phyloP scores from a whole-genome alignment of 352 stramenopile genomes.

The Poterioochromonas sp. region DNA sequence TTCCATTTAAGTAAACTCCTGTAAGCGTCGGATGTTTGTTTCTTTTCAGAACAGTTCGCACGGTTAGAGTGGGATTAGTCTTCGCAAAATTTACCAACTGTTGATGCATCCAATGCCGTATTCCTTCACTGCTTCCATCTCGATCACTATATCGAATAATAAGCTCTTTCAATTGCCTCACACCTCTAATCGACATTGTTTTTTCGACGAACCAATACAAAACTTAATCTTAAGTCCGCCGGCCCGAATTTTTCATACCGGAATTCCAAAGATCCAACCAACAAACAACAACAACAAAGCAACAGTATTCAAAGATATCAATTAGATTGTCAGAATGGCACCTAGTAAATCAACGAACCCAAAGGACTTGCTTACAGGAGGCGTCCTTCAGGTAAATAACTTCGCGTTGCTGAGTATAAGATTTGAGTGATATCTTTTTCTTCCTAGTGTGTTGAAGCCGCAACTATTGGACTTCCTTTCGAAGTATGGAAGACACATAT shows the following conservation, averaged over 20 bases:
- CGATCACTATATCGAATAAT: slow-evolving; percentile 29
- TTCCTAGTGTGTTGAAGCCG: slow-evolving; percentile 65
- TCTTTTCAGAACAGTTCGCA: slow-evolving; percentile 4
- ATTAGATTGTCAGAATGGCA: slow-evolving; percentile 18
- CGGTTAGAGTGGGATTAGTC: not conserved
- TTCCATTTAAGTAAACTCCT: slow-evolving; percentile 30
- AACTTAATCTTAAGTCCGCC: no score
- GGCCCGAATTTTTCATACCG: no score
- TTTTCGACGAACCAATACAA: no score
- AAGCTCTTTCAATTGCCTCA: slow-evolving; percentile 33
- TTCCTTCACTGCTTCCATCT: slow-evolving; percentile 30
- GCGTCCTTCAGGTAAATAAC: slow-evolving; percentile 9
- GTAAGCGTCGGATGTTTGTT: not conserved
- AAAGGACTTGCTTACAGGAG: slow-evolving; percentile 20
- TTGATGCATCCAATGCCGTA: slow-evolving; percentile 5
- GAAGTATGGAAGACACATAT: slow-evolving; percentile 85
- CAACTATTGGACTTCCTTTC: slow-evolving; percentile 76
- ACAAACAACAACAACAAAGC: no score
- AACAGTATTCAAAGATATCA: no score
- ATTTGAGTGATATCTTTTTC: not conserved
- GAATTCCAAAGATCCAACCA: no score
- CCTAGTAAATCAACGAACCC: slow-evolving; percentile 16
- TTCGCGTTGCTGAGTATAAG: not conserved
- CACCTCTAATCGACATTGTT: slow-evolving; percentile 24
- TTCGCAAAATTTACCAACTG: slow-evolving; percentile 15